phyloP scores from a whole-genome alignment of 805 yeast species.

The Danielia reshetovae region DNA sequence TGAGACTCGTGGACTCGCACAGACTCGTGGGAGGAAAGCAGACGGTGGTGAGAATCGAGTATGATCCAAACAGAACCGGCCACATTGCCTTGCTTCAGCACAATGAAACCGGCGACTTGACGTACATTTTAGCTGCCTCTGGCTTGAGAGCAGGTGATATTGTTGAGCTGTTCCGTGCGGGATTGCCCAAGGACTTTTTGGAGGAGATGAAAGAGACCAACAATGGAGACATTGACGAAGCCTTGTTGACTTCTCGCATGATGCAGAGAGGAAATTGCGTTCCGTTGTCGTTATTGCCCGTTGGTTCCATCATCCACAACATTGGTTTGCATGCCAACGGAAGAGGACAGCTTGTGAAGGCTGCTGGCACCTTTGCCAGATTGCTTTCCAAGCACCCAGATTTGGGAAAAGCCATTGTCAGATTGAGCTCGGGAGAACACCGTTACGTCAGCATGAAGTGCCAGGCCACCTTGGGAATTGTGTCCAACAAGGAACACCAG shows the following conservation, averaged over 20 bases:
- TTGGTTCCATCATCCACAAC: slow-evolving; percentile 85
- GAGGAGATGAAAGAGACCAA: slow-evolving; percentile 59
- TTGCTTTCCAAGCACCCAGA: slow-evolving; percentile 74
- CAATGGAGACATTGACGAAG: slow-evolving; percentile 88
- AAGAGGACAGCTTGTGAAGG: slow-evolving; percentile 86
- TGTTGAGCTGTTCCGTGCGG: slow-evolving; percentile 85
- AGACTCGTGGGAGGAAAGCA: slow-evolving; percentile 69
- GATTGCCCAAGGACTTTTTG: slow-evolving; percentile 72
- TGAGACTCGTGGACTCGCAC: slow-evolving; percentile 74
- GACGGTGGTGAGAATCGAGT: slow-evolving; percentile 82
- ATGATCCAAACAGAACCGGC: slow-evolving; percentile 91
- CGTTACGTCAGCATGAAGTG: slow-evolving; percentile 82
- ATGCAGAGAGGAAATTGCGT: slow-evolving; percentile 93
- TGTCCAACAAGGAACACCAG: slow-evolving; percentile 90
- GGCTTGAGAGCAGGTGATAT: slow-evolving; percentile 91
- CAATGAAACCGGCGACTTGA: slow-evolving; percentile 52
- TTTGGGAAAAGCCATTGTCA: slow-evolving; percentile 67
- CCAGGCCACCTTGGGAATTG: slow-evolving; percentile 91
- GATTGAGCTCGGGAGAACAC: slow-evolving; percentile 89
- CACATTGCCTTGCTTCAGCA: slow-evolving; percentile 86
- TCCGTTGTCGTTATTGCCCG: slow-evolving; percentile 90
- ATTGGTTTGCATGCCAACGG: slow-evolving; percentile 67
- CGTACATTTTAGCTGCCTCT: slow-evolving; percentile 86
- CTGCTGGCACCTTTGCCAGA: slow-evolving; percentile 95
- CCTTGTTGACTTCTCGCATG: slow-evolving; percentile 78